Conservation (phyloP, 208 protist species). For the Strigomonas culicis region DNA sequence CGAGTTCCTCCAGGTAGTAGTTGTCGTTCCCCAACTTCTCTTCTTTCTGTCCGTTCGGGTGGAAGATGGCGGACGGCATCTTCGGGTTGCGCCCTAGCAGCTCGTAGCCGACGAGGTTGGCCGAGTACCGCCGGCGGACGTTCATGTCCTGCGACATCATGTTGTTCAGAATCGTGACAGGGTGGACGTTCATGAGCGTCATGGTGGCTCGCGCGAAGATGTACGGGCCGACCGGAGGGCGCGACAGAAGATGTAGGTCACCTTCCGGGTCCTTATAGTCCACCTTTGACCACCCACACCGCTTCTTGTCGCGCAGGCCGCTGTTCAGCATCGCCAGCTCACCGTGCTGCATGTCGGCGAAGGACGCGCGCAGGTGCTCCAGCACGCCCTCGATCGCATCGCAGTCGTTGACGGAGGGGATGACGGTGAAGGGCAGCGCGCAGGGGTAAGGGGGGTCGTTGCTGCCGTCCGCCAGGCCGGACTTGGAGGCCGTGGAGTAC, state of each 20-base stretch:
- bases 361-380: constrained; percentile 43
- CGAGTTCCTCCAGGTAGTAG: constrained; percentile 39
- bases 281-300: constrained; percentile 39
- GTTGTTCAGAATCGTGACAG: constrained; percentile 46
- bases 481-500: constrained; percentile 73
- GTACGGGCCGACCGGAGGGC: constrained; percentile 69
- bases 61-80: constrained; percentile 18
- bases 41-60: not conserved
- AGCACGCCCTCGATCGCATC: constrained; percentile 38
- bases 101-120: constrained; percentile 50
- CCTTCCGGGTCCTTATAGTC: constrained; percentile 65
- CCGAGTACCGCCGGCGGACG: constrained; percentile 57
- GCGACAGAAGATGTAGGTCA: constrained; percentile 71
- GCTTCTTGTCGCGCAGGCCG: constrained; percentile 24
- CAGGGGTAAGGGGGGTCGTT: constrained; percentile 85
- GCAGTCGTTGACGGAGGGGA: constrained; percentile 47
- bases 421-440: constrained; percentile 58
- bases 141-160: constrained; percentile 63
- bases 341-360: constrained; percentile 58
- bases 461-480: constrained; percentile 60
- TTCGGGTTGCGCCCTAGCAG: constrained; percentile 46
- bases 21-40: constrained; percentile 41
- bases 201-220: constrained; percentile 77
- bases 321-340: constrained; percentile 42
- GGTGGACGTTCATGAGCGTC: constrained; percentile 42